These are phyloP conservation scores for Tremellales sp. DNA, from an alignment of 1,284 basidiomycete genomes.

Conservation along the genomic window DNA sequence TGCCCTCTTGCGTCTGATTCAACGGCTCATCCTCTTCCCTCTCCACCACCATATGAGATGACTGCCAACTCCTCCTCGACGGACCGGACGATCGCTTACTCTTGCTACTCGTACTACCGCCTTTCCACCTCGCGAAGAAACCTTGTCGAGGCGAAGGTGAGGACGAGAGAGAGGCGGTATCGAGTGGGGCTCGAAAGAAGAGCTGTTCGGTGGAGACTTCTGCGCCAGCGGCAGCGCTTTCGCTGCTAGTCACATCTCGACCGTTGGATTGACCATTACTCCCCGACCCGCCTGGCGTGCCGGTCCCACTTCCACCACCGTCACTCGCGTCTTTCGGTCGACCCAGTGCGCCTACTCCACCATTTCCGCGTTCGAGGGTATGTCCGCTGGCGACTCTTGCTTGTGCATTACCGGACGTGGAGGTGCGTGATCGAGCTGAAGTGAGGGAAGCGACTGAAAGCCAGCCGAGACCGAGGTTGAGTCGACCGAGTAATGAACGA, in stretches of 20 bases:
- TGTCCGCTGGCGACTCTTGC: slow-evolving; percentile 13
- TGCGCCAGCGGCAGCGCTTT: neutral
- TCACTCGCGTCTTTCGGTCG: neutral
- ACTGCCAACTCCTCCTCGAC: neutral
- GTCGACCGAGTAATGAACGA: slow-evolving; percentile 14
- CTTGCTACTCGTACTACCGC: neutral
- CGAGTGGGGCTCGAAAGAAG: neutral
- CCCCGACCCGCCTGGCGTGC: too few species aligned
- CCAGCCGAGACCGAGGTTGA: slow-evolving; percentile 16
- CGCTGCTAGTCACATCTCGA: too few species aligned
- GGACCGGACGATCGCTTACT: neutral
- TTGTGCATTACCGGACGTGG: neutral
- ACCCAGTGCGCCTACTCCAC: neutral
- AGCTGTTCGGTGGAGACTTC: neutral
- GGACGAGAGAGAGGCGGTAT: neutral
- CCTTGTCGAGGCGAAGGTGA: neutral
- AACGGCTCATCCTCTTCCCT: neutral
- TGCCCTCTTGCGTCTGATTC: neutral
- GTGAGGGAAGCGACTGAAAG: slow-evolving; percentile 1
- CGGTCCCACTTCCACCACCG: neutral
- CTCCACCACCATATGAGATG: neutral
- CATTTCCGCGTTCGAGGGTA: slow-evolving; percentile 15
- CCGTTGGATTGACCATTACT: neutral
- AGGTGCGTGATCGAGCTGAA: neutral
- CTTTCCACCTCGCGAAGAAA: neutral